A percentile compares a stretch with the other conserved stretches of the same genome.
These are phyloP conservation scores for Centrapalus pauciflorus DNA, from an alignment of 129 eudicot species.

Conservation along the genomic window DNA sequence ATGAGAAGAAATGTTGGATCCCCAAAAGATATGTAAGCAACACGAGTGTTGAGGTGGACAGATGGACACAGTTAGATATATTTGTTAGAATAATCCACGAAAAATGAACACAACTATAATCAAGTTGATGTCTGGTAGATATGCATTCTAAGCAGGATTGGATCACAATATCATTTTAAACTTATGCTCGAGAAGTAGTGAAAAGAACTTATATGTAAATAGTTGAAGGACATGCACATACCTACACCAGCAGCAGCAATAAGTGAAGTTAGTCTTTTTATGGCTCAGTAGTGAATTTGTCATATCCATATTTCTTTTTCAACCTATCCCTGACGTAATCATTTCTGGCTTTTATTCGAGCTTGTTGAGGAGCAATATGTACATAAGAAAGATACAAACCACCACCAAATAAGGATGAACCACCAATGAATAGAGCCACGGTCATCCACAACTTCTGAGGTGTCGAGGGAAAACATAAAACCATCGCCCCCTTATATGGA, in stretches of 20 bases:
- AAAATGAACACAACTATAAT: not conserved
- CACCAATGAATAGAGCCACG: slow-evolving; percentile 47
- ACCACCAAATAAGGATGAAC: slow-evolving; percentile 50
- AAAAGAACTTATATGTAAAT: not conserved
- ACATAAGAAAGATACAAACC: slow-evolving; percentile 72
- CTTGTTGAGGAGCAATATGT: slow-evolving; percentile 86
- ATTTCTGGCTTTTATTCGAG: slow-evolving; percentile 69
- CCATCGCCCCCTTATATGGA: slow-evolving; percentile 39
- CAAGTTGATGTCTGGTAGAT: not conserved
- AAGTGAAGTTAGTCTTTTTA: not conserved
- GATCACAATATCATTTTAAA: not conserved
- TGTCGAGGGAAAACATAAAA: slow-evolving; percentile 61
- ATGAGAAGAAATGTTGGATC: too few relatives aligned
- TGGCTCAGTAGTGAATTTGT: slow-evolving; percentile 25
- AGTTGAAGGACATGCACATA: not conserved
- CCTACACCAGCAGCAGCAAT: not conserved
- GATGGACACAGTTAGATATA: too few relatives aligned
- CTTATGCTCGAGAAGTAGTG: not conserved
- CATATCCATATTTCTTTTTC: slow-evolving; percentile 66
- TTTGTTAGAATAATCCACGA: too few relatives aligned
- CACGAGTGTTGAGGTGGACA: too few relatives aligned
- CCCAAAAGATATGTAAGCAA: too few relatives aligned
- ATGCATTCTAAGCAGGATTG: not conserved
- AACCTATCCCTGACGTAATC: slow-evolving; percentile 58
- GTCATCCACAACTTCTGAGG: slow-evolving; percentile 59